Conservation (phyloP, 768 basidiomycete genomes). For the Termitomyces sp. region DNA sequence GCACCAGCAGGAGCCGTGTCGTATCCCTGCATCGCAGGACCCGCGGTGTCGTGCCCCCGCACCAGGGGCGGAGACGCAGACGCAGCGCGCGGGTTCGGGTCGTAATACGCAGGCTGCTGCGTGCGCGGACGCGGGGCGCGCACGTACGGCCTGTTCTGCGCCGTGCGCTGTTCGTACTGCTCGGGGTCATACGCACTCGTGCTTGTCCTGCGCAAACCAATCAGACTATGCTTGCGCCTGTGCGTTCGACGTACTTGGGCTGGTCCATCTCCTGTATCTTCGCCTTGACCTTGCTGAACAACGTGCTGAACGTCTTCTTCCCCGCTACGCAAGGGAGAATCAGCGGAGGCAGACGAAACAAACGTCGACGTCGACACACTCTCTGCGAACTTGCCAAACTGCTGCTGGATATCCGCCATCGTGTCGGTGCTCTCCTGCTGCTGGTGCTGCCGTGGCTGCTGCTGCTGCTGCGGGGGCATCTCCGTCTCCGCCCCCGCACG, state of each 20-base stretch:
- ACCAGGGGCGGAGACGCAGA: conserved; percentile 4
- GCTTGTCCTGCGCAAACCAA: too few species aligned
- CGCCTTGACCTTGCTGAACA: conserved; percentile 74
- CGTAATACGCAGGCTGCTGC: conserved; percentile 28
- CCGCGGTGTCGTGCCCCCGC: too few species aligned
- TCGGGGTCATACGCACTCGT: conserved; percentile 4
- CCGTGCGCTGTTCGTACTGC: conserved; percentile 7
- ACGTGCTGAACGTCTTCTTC: conserved; percentile 67
- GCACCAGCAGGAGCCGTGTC: conserved; percentile 5
- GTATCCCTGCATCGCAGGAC: conserved; percentile 14
- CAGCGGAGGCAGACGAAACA: too few species aligned
- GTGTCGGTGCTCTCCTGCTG: conserved; percentile 30
- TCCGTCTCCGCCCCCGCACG: conserved; percentile 17
- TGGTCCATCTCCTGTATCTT: conserved; percentile 82
- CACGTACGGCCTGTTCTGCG: too few species aligned
- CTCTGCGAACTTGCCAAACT: conserved; percentile 72
- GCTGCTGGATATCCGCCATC: conserved; percentile 66
- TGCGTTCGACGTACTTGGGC: conserved; percentile 29
- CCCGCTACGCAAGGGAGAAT: conserved; percentile 38
- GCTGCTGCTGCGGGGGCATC: not conserved
- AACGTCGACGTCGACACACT: conserved; percentile 50
- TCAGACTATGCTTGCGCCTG: too few species aligned
- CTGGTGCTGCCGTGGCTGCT: not conserved
- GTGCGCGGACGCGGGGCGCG: conserved; percentile 7
- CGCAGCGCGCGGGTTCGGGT: conserved; percentile 17